Base-by-base conservation (phyloP, 2,329 filamentous ascomycete species). In the Chaetoscypha palmicola region DNA sequence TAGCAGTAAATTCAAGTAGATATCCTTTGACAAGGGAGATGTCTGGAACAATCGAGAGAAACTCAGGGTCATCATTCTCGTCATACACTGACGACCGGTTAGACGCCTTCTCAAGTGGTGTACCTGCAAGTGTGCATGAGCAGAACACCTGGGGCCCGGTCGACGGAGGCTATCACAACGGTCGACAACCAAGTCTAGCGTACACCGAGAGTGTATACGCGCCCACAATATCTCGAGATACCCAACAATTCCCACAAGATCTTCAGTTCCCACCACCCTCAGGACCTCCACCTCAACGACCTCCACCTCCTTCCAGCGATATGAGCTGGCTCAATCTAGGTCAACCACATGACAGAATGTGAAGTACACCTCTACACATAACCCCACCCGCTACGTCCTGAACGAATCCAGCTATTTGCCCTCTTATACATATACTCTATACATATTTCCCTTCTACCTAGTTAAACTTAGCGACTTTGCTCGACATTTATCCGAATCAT, bases 251-350 rank as follows among this genome's bases (percentile, higher is more conserved):
- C 32, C 35, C 48, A 35, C 35, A 43, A 21, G 43, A 50, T 35
- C 31, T 49, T 21, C 47, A 45, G 21, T 50, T 55, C 30, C 47
- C 48, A 36, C 26, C 53, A 47, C 44, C 42, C 26, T 51, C 53
- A 19, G 40, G 45, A 4, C 14, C 42, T 11, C 43, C 46, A 35
- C 47, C 24, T 37, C 43, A 31, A 33, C 47, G 42, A n/a, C 17
- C 36, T 7, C 43, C 43, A 22, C 31, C 39, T 16, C 34, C 40
- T 14, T 71, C 73, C 10, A 73, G 72, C 39, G 85, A 89, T 62
- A 86, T 89, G 81, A 86, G 82, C 64, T 90, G 85, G 85, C 66
- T 90, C 51, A 88, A 89, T 58, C 70, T 89, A 14, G 80, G 79
- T 14, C 23, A 17, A 17, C 7, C 4, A 12, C n/a, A 34, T 19